Evolutionary conservation across 352 stramenopile genomes (phyloP).

Genomic region (Nothophytophthora sp.): DNA sequence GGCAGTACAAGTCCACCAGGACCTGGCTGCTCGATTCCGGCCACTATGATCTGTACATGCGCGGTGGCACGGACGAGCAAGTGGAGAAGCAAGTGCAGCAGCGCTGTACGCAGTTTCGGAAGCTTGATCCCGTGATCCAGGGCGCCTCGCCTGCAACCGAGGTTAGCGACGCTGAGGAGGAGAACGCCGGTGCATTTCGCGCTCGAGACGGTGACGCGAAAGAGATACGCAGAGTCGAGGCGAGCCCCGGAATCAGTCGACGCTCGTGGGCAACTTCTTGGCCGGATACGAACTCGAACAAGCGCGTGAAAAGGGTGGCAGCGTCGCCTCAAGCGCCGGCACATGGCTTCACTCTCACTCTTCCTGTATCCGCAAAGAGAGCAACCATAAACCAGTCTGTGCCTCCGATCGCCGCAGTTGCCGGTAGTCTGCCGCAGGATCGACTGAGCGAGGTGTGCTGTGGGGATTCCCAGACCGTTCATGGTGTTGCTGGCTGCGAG

Average conservation of each 20-base stretch:
- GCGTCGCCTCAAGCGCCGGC: not conserved
- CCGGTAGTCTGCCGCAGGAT: too few relatives aligned
- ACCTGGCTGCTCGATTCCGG: constrained; percentile 4
- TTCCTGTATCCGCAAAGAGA: too few relatives aligned
- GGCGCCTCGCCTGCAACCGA: too few relatives aligned
- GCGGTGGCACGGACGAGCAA: not conserved
- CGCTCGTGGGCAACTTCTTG: not conserved
- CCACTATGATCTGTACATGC: not conserved
- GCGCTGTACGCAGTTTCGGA: constrained; percentile 5
- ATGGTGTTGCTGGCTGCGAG: not conserved
- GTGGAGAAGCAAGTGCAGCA: not conserved
- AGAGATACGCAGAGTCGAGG: too few relatives aligned
- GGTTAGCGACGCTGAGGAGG: not conserved
- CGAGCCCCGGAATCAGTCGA: too few relatives aligned
- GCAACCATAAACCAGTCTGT: not conserved
- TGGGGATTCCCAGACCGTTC: too few relatives aligned
- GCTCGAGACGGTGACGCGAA: too few relatives aligned
- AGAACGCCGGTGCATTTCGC: not conserved
- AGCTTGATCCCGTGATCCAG: constrained; percentile 8
- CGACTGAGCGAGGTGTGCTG: too few relatives aligned
- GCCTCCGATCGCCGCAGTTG: too few relatives aligned
- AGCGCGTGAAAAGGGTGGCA: not conserved
- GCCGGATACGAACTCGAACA: not conserved
- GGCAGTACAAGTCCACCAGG: not conserved
- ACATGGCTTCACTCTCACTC: too few relatives aligned